These are phyloP conservation scores for Vinca major DNA, from an alignment of 305 asterid genomes.

Conservation along the genomic window DNA sequence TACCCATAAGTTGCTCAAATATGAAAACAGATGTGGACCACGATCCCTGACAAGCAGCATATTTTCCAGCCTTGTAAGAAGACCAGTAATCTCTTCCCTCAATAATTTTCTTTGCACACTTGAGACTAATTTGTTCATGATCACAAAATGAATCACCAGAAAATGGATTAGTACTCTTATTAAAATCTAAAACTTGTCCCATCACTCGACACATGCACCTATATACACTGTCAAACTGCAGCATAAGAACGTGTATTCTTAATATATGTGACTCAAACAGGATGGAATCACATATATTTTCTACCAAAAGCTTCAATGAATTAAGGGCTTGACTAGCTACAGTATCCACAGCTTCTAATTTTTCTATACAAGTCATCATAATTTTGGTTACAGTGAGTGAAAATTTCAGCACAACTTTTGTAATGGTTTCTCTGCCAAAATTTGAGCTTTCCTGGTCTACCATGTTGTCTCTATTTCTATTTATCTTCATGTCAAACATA, in stretches of 20 bases:
- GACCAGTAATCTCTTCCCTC: slow-evolving; percentile 46
- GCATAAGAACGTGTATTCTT: slow-evolving; percentile 34
- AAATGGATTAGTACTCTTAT: slow-evolving; percentile 14
- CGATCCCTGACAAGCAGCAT: slow-evolving; percentile 69
- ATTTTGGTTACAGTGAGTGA: slow-evolving; percentile 39
- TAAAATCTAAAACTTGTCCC: slow-evolving; percentile 23
- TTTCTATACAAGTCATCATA: slow-evolving; percentile 43
- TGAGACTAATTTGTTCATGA: slow-evolving; percentile 36
- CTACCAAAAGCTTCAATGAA: slow-evolving; percentile 43
- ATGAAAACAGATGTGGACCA: slow-evolving; percentile 67
- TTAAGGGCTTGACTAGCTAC: slow-evolving; percentile 29
- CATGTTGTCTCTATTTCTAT: slow-evolving; percentile 22
- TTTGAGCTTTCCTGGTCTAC: slow-evolving; percentile 18
- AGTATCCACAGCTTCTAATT: slow-evolving; percentile 29
- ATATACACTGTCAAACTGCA: slow-evolving; percentile 35
- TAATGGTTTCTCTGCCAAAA: slow-evolving; percentile 21
- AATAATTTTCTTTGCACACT: slow-evolving; percentile 39
- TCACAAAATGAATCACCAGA: slow-evolving; percentile 28
- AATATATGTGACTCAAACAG: slow-evolving; percentile 31
- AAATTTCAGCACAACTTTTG: slow-evolving; percentile 26
- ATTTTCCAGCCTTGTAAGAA: slow-evolving; percentile 63
- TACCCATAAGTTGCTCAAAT: slow-evolving; percentile 45
- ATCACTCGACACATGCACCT: slow-evolving; percentile 23
- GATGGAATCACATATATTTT: slow-evolving; percentile 29
- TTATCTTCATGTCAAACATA: slow-evolving; percentile 22